Percentiles rank a stretch among this genome's conserved stretches.
phyloP scores from a whole-genome alignment of 805 yeast species.

The Isabelozyma rhagii region DNA sequence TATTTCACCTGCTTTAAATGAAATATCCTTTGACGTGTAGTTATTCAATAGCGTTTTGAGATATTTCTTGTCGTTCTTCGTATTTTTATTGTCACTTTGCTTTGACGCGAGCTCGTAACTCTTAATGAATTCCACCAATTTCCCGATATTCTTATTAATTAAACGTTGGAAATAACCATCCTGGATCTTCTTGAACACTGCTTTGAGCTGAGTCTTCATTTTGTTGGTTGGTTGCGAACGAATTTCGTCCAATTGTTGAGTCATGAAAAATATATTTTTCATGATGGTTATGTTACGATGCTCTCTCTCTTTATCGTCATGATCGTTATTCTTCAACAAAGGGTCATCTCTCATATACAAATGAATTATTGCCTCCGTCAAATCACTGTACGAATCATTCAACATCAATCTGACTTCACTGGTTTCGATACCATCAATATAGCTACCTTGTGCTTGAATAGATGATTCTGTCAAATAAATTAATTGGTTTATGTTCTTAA shows the following conservation, averaged over 20 bases:
- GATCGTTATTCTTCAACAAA: constrained; percentile 38
- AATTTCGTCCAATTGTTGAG: constrained; percentile 27
- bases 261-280: constrained; percentile 35
- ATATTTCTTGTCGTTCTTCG: constrained; percentile 59
- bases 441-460: constrained; percentile 17
- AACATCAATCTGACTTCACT: constrained; percentile 20
- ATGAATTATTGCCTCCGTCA: constrained; percentile 31
- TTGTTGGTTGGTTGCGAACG: constrained; percentile 18
- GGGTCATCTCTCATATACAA: constrained; percentile 42
- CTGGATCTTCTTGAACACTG: constrained; percentile 25
- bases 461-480: constrained; percentile 32
- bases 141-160: constrained; percentile 56
- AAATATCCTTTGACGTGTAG: constrained; percentile 59
- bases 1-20: constrained; percentile 51
- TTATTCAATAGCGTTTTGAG: constrained; percentile 54
- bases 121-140: constrained; percentile 60
- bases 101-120: constrained; percentile 55
- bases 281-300: constrained; percentile 37
- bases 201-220: constrained; percentile 21
- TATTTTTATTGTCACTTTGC: constrained; percentile 53
- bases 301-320: constrained; percentile 42
- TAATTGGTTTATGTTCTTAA: constrained; percentile 31
- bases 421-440: constrained; percentile 13
- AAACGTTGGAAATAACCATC: constrained; percentile 30
- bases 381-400: constrained; percentile 26